These are phyloP conservation scores for Solanum bukasovii DNA, from an alignment of 257 asterid genomes.

Conservation along the genomic window DNA sequence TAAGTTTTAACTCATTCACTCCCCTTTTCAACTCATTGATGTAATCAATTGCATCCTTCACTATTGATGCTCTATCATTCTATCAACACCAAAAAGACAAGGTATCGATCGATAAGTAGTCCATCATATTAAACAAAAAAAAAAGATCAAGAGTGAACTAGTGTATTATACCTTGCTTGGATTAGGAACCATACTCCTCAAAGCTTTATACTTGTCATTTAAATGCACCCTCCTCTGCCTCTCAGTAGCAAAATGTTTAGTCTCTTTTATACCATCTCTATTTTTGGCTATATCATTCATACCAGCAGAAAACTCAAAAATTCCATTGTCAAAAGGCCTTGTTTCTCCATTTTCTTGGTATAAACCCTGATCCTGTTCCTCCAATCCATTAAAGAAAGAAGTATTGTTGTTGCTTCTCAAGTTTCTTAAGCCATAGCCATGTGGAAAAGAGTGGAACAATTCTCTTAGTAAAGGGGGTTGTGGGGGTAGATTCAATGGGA, in stretches of 20 bases:
- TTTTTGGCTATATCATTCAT: slow-evolving; percentile 16
- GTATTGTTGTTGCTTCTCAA: slow-evolving; percentile 11
- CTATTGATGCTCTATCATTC: slow-evolving; percentile 55
- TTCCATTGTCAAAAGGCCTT: slow-evolving; percentile 37
- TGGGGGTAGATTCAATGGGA: slow-evolving; percentile 66
- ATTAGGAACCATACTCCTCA: slow-evolving; percentile 47
- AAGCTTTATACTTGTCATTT: slow-evolving; percentile 48
- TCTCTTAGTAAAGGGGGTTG: slow-evolving; percentile 79
- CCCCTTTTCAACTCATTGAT: slow-evolving; percentile 60
- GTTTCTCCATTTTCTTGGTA: slow-evolving; percentile 42
- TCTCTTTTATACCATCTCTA: slow-evolving; percentile 38
- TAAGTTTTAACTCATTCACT: slow-evolving; percentile 37
- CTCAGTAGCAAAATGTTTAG: slow-evolving; percentile 68
- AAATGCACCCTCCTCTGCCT: slow-evolving; percentile 64
- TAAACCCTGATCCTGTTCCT: slow-evolving; percentile 38
- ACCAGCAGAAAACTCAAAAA: slow-evolving; percentile 48
- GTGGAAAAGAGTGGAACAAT: slow-evolving; percentile 57
- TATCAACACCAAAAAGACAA: neutral
- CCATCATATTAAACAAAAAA: neutral
- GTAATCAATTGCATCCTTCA: slow-evolving; percentile 48
- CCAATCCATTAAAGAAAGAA: slow-evolving; percentile 48
- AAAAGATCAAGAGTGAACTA: neutral
- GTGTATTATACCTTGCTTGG: slow-evolving; percentile 65
- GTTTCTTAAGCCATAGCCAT: slow-evolving; percentile 33
- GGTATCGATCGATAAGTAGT: neutral